These are phyloP conservation scores for Pythium apleroticum DNA, from an alignment of 352 stramenopile genomes.

Conservation along the genomic window DNA sequence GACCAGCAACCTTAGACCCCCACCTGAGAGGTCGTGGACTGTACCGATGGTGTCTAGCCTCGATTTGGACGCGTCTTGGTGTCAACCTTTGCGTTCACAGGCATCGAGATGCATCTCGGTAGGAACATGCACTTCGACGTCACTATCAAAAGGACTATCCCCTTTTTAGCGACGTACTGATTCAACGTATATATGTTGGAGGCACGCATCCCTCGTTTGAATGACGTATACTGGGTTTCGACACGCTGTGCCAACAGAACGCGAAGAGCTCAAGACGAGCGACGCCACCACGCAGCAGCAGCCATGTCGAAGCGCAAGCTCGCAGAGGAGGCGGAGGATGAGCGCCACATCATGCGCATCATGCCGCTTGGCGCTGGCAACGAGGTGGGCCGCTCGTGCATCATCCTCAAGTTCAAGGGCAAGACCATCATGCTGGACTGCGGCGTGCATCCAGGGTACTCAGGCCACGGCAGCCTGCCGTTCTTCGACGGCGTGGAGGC, in stretches of 20 bases:
- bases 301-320: conserved; percentile 74
- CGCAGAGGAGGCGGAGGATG: conserved; percentile 70
- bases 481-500: conserved; percentile 98
- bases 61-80: too few relatives aligned
- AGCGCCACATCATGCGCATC: conserved; percentile 92
- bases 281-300: neutral
- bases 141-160: neutral
- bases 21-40: neutral
- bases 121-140: conserved; percentile 9
- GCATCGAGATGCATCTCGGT: too few relatives aligned
- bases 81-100: too few relatives aligned
- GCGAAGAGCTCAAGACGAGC: neutral
- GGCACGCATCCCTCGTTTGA: conserved; percentile 9
- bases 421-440: conserved; percentile 98
- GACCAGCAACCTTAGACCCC: neutral
- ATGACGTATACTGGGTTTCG: conserved; percentile 9
- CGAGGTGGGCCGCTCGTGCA: conserved; percentile 99
- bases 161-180: conserved; percentile 8
- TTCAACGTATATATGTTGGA: conserved; percentile 4
- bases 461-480: conserved; percentile 96
- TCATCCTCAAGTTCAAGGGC: conserved; percentile 99
- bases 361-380: conserved; percentile 97
- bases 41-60: neutral
- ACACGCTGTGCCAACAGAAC: neutral
- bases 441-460: conserved; percentile 91